Evolutionary conservation across 345 rosid species (phyloP).

Genomic region (Crucihimalaya himalaica): DNA sequence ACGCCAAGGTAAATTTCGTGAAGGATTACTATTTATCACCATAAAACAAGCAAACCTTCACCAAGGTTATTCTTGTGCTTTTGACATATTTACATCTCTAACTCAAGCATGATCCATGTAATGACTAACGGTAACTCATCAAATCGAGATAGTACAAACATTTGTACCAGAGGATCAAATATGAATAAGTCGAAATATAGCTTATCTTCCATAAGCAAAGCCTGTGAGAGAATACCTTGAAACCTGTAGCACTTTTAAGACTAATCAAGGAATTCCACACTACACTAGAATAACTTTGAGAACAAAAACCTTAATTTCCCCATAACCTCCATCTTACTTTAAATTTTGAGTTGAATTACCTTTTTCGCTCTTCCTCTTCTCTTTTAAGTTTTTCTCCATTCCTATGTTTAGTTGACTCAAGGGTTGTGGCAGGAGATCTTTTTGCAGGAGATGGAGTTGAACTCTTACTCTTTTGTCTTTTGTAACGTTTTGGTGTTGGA

Average conservation of each 20-base stretch:
- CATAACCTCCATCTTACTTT: neutral
- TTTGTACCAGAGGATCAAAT: conserved; percentile 70
- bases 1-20: conserved; percentile 15
- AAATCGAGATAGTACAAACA: conserved; percentile 63
- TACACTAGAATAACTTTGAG: conserved; percentile 39
- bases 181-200: conserved; percentile 68
- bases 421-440: conserved; percentile 64
- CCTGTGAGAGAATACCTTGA: conserved; percentile 78
- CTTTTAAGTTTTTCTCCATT: conserved; percentile 64
- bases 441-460: conserved; percentile 64
- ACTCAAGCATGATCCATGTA: conserved; percentile 82
- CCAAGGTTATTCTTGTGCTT: conserved; percentile 54
- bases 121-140: conserved; percentile 70
- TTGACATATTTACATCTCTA: conserved; percentile 74
- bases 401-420: conserved; percentile 64
- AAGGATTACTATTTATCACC: conserved; percentile 30
- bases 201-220: conserved; percentile 84
- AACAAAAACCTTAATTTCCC: conserved; percentile 26
- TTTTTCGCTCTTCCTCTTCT: conserved; percentile 90
- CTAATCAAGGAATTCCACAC: conserved; percentile 49
- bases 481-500: conserved; percentile 67
- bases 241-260: conserved; percentile 66
- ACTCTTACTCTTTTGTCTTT: conserved; percentile 82
- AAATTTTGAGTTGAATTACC: conserved; percentile 51
- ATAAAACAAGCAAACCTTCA: conserved; percentile 59